Evolutionary conservation across 106 monocot species (phyloP), one percentile per base, ranked within the genome.

Genomic region (Dendrobium huoshanense): DNA sequence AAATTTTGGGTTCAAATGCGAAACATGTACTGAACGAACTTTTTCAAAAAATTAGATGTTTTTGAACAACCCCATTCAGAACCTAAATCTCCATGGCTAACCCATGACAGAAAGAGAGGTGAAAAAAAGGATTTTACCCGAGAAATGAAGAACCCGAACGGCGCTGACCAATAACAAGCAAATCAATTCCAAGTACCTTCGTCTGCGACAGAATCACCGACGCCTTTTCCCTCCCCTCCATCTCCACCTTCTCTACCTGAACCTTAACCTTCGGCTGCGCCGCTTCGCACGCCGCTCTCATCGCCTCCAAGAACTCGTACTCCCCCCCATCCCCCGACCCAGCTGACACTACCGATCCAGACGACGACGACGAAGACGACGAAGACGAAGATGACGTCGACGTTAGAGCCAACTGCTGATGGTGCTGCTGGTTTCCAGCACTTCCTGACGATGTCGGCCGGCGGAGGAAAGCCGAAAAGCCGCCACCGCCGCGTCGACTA

Each of bases 111-210:
- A 51, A 51, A 51, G 13, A 13, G 51, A 51, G 51, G 13, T 10
- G 51, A 13, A 13, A 74, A 27, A 27, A 25, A 24, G 76, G 16
- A 43, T 5, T 16, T 22, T 88, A 95, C 95, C 92, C 92, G 2
- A 92, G 74, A 77, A 92, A 90, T 41, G 82, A 79, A 2, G 81
- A 74, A 24, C 83, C 77, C 67, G 42, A 77, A 41, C 95, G 83
- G 24, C 86, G 79, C 51, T 95, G 95, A 25, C 95, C 95, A 74
- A 95, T 81, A 73, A 95, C 92, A 75, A 95, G 85, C 77, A 95
- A 87, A 47, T 90, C 92, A 61, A 83, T 79, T 37, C 80, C 73
- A 61, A 87, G 72, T 17, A 78, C 22, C 81, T 81, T 84, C 10
- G 92, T 65, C 73, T 90, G 83, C 24, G 79, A 33, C 3, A 95